These are phyloP conservation scores for Rhynchosporium graminicola DNA, from an alignment of 2,329 filamentous ascomycete genomes.

Conservation along the genomic window DNA sequence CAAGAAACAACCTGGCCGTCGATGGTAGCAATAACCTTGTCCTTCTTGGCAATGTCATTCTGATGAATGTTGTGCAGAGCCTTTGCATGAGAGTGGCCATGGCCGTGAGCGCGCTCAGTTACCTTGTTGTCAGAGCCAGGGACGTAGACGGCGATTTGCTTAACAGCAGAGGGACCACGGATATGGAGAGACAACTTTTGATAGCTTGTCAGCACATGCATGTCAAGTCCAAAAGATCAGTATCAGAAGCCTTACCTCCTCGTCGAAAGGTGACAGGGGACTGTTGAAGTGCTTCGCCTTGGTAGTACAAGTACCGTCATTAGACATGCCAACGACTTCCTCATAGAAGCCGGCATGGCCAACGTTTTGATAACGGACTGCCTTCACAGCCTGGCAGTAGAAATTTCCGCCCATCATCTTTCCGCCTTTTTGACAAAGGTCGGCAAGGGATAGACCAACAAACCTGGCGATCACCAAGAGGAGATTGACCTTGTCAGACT, in stretches of 20 bases:
- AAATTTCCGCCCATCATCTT: slow-evolving; percentile 55
- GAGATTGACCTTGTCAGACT: not conserved
- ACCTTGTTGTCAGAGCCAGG: slow-evolving; percentile 41
- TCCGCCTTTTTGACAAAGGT: slow-evolving; percentile 40
- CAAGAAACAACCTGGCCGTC: slow-evolving; percentile 59
- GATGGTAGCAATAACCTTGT: slow-evolving; percentile 57
- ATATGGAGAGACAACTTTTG: slow-evolving; percentile 69
- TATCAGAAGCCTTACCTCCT: slow-evolving; percentile 58
- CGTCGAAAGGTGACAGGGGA: slow-evolving; percentile 65
- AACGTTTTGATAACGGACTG: slow-evolving; percentile 68
- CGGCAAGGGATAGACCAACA: slow-evolving; percentile 13
- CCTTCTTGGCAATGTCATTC: slow-evolving; percentile 50
- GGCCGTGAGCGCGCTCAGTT: slow-evolving; percentile 45
- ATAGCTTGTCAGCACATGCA: slow-evolving; percentile 11
- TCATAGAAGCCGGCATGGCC: slow-evolving; percentile 63
- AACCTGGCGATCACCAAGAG: not conserved
- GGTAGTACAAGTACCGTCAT: slow-evolving; percentile 55
- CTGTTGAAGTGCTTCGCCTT: slow-evolving; percentile 57
- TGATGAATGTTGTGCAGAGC: slow-evolving; percentile 37
- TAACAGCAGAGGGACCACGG: slow-evolving; percentile 67
- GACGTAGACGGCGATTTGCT: slow-evolving; percentile 69
- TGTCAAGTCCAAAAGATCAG: not conserved
- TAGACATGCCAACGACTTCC: slow-evolving; percentile 61
- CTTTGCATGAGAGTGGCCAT: slow-evolving; percentile 49
- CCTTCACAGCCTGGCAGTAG: slow-evolving; percentile 65